Base-by-base conservation (phyloP, 2,329 filamentous ascomycete species). In the Berkeleyomyces basicola region DNA sequence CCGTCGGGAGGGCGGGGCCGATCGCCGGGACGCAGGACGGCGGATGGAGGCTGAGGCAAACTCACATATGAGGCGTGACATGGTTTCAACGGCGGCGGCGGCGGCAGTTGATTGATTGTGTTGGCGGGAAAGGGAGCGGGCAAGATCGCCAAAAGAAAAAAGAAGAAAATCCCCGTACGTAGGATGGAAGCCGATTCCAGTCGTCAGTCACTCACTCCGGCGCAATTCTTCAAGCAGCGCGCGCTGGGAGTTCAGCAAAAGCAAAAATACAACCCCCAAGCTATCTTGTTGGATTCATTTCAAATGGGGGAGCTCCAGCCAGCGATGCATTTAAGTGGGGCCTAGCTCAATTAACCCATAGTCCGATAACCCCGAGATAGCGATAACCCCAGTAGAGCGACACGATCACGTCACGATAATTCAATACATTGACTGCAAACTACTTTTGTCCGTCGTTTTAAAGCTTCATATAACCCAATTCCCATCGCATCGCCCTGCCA, bases 41-140 rank as follows among this genome's bases (percentile, higher is more conserved):
- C 23, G 23, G 23, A 23, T 23, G 23, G 23, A 23, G 23, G 23
- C 23, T 1, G 23, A 23, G 23, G 23, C 23, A 23, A 36, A 58
- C 63, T 60, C 42, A 65, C 63, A 65, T 23, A 65, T 65, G 31
- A 65, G 61, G 37, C 63, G 63, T 42, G 63, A 65, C 66, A 62
- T 61, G 58, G 47, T 58, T 42, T 61, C 39, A 47, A 47, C 11
- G 14, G 60, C n/a, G 42, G 43, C 10, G 16, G 42, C 11, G 11
- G 36, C 10, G 16, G 42, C 11, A 6, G 36, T 23, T 23, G 23
- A 23, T 23, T 23, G 23, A 43, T 61, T 33, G 47, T 36, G 7
- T 49, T 55, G 40, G 42, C 44, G 23, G n/a, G 57, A n/a, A 40
- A 43, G 16, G 40, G n/a, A 40, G 55, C 7, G 47, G 7, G n/a